A percentile compares a stretch with the other conserved stretches of the same genome.
These are phyloP conservation scores for Discostella stelligera DNA, from an alignment of 352 stramenopile species.

Conservation along the genomic window DNA sequence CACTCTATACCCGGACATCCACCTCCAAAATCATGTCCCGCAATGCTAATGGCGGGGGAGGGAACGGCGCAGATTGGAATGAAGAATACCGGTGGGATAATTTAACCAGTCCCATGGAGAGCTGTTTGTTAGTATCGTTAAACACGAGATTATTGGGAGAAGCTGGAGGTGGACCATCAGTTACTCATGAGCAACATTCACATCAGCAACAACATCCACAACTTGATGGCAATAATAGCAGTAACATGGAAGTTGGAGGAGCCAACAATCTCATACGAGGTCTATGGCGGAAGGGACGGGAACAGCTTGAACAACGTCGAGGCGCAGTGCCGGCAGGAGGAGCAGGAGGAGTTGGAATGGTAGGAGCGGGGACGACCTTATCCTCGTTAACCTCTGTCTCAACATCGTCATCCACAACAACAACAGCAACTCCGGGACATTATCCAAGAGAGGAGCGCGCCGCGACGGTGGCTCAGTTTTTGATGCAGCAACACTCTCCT, in stretches of 20 bases:
- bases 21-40: slow-evolving; percentile 31
- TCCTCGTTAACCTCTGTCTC: neutral
- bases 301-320: slow-evolving; percentile 44
- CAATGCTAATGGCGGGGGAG: slow-evolving; percentile 23
- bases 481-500: slow-evolving; percentile 21
- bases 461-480: slow-evolving; percentile 48
- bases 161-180: neutral
- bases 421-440: neutral
- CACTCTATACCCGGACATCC: slow-evolving; percentile 11
- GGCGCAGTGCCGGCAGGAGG: neutral
- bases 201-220: neutral
- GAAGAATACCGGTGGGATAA: slow-evolving; percentile 55
- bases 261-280: slow-evolving; percentile 25
- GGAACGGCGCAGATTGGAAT: slow-evolving; percentile 55
- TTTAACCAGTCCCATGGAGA: slow-evolving; percentile 36
- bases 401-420: neutral
- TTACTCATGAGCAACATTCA: neutral
- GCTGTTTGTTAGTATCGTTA: slow-evolving; percentile 26
- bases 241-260: neutral
- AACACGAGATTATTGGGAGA: slow-evolving; percentile 20
- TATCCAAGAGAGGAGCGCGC: slow-evolving; percentile 31
- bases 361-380: neutral
- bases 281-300: slow-evolving; percentile 52
- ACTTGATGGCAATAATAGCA: neutral
- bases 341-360: too few species aligned